phyloP scores from a whole-genome alignment of 768 basidiomycete genomes.

The Cystobasidiopsis lactophilus region DNA sequence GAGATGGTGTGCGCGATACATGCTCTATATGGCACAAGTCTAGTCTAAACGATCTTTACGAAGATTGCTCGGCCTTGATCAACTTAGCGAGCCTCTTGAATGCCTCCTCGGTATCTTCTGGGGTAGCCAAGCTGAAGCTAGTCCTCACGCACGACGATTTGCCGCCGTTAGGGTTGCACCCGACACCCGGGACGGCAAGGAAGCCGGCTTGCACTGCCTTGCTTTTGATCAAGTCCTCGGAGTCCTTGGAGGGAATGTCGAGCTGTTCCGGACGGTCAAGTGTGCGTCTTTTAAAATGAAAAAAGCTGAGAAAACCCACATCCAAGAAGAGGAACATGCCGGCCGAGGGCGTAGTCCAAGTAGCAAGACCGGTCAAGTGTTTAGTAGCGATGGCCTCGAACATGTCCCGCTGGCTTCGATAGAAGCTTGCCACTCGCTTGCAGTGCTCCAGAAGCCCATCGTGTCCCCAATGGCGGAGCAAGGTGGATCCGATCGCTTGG shows the following conservation, averaged over 20 bases:
- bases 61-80: constrained; percentile 6
- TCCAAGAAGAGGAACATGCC: constrained; percentile 70
- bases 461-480: constrained; percentile 52
- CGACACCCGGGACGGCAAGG: constrained; percentile 57
- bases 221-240: constrained; percentile 45
- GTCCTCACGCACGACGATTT: constrained; percentile 58
- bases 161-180: constrained; percentile 48
- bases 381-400: constrained; percentile 55
- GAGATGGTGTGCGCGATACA: too few species aligned
- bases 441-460: constrained; percentile 52
- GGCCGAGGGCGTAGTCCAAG: constrained; percentile 38
- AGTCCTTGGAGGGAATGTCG: constrained; percentile 32
- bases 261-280: neutral
- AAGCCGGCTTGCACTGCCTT: constrained; percentile 61
- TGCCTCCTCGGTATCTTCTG: constrained; percentile 51
- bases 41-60: too few species aligned
- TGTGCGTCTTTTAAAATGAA: neutral
- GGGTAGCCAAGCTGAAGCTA: constrained; percentile 47
- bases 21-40: too few species aligned
- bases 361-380: constrained; percentile 52
- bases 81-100: constrained; percentile 35
- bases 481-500: constrained; percentile 36
- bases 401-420: constrained; percentile 39
- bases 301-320: neutral
- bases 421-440: constrained; percentile 38